These are phyloP conservation scores for Aspergillus luchuensis DNA, from an alignment of 2,329 filamentous ascomycete species.

Conservation along the genomic window DNA sequence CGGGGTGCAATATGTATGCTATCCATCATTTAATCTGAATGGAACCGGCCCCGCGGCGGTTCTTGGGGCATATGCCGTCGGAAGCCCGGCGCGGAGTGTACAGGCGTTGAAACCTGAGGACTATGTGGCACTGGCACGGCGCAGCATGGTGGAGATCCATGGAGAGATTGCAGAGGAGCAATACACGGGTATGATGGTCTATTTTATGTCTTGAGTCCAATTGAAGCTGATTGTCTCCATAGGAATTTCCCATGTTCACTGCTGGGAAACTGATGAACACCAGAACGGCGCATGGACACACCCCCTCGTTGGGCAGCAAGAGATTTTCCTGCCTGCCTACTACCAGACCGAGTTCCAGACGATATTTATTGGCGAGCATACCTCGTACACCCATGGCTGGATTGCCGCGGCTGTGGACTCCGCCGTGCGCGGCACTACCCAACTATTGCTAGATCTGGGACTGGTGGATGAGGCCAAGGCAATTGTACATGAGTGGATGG, in stretches of 20 bases:
- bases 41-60: slow-evolving; percentile 39
- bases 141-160: slow-evolving; percentile 69
- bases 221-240: too few species aligned
- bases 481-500: slow-evolving; percentile 68
- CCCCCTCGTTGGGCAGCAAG: slow-evolving; percentile 65
- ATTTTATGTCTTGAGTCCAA: too few species aligned
- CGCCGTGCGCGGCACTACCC: slow-evolving; percentile 65
- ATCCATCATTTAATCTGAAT: slow-evolving; percentile 41
- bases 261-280: slow-evolving; percentile 65
- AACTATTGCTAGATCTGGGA: slow-evolving; percentile 64
- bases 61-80: slow-evolving; percentile 49
- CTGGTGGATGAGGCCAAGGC: slow-evolving; percentile 70
- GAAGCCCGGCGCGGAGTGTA: slow-evolving; percentile 26
- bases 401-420: slow-evolving; percentile 63
- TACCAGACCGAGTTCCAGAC: slow-evolving; percentile 69
- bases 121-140: slow-evolving; percentile 64
- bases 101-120: slow-evolving; percentile 31
- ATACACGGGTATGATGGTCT: slow-evolving; percentile 50
- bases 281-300: slow-evolving; percentile 64
- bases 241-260: slow-evolving; percentile 60
- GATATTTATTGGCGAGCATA: slow-evolving; percentile 71
- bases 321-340: slow-evolving; percentile 71
- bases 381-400: slow-evolving; percentile 67
- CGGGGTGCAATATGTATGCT: slow-evolving; percentile 38
- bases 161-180: slow-evolving; percentile 61